phyloP scores from a whole-genome alignment of 2,329 filamentous ascomycete species.

The Botryosphaeria dothidea region DNA sequence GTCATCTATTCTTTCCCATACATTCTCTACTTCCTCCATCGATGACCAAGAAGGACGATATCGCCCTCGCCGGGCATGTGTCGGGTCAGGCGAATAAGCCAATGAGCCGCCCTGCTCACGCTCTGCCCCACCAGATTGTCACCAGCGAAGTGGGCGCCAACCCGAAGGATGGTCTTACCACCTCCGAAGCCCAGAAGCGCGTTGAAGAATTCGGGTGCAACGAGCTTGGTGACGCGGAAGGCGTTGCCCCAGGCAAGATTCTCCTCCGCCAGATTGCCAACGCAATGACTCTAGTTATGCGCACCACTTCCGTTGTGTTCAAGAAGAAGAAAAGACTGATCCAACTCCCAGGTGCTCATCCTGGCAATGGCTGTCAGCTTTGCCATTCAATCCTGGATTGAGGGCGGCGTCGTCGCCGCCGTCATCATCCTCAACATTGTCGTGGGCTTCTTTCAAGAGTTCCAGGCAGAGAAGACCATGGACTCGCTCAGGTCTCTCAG shows the following conservation, averaged over 20 bases:
- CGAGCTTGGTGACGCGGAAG: conserved; percentile 68
- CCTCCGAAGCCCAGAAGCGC: conserved; percentile 59
- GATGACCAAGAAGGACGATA: not conserved
- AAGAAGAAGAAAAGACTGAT: conserved; percentile 13
- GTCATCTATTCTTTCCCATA: not conserved
- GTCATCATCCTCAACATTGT: conserved; percentile 49
- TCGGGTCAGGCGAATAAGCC: conserved; percentile 53
- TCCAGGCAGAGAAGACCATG: conserved; percentile 52
- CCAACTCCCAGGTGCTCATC: conserved; percentile 39
- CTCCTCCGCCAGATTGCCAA: conserved; percentile 72
- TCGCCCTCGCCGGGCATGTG: conserved; percentile 36
- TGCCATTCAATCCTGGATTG: conserved; percentile 49
- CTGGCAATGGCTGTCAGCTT: conserved; percentile 52
- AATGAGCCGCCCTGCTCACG: conserved; percentile 63
- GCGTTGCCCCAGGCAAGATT: conserved; percentile 71
- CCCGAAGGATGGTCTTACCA: conserved; percentile 66
- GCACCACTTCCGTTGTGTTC: not conserved
- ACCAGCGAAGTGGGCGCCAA: conserved; percentile 62
- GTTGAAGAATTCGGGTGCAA: conserved; percentile 65
- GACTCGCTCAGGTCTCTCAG: conserved; percentile 48
- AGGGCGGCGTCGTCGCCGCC: conserved; percentile 49
- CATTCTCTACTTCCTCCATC: not conserved
- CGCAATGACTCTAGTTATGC: conserved; percentile 69
- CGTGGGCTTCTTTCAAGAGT: conserved; percentile 50
- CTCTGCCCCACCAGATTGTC: conserved; percentile 56